phyloP scores from a whole-genome alignment of 305 asterid genomes.

The Fraxinus floribunda region DNA sequence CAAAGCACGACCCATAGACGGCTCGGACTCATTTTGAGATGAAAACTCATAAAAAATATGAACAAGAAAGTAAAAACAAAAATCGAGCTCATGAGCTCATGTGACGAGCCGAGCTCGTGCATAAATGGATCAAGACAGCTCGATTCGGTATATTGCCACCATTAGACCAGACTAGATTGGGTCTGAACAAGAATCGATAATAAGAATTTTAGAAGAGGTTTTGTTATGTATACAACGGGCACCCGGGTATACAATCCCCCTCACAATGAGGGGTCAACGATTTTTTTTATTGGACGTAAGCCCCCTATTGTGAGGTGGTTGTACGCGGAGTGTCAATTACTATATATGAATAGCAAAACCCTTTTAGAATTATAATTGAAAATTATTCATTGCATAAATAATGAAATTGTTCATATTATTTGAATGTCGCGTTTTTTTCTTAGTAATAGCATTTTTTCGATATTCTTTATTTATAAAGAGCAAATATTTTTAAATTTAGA shows the following conservation, averaged over 20 bases:
- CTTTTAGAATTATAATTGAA: not conserved
- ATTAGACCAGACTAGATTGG: not conserved
- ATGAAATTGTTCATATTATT: not conserved
- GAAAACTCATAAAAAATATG: not conserved
- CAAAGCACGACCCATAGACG: too few relatives aligned
- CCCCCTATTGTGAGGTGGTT: not conserved
- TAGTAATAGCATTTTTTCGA: not conserved
- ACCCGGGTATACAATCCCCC: not conserved
- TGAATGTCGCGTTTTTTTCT: not conserved
- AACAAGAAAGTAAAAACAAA: not conserved
- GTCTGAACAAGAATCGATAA: not conserved
- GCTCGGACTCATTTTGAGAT: not conserved
- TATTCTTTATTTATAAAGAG: too few relatives aligned
- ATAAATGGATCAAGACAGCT: not conserved
- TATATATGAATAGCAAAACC: too few relatives aligned
- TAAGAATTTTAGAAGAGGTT: not conserved
- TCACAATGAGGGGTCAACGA: not conserved
- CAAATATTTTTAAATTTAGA: too few relatives aligned
- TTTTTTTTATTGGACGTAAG: not conserved
- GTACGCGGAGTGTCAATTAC: not conserved
- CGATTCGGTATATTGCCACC: not conserved
- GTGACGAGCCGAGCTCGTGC: not conserved
- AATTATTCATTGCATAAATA: not conserved
- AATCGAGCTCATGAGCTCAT: not conserved
- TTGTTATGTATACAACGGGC: not conserved